Evolutionary conservation across 495 filamentous ascomycete genomes (phyloP).

Genomic region (Monascus purpureus): DNA sequence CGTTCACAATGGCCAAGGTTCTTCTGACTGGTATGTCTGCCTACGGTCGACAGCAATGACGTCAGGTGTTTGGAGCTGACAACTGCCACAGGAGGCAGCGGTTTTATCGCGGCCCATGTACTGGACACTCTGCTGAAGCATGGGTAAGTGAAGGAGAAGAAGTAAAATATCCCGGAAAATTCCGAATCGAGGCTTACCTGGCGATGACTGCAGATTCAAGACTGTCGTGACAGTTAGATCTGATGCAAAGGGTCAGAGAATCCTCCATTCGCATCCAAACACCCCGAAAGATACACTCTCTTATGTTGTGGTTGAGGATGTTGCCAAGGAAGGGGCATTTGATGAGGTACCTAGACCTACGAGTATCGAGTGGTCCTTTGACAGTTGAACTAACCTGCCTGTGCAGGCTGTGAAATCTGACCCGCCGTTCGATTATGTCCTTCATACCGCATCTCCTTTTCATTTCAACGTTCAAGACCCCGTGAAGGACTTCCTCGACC

Average conservation of each 20-base stretch:
- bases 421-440: constrained; percentile 68
- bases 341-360: constrained; percentile 39
- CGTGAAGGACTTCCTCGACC: constrained; percentile 70
- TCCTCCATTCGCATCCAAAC: constrained; percentile 52
- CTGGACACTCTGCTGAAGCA: constrained; percentile 58
- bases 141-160: constrained; percentile 34
- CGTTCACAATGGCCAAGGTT: background rate
- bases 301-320: constrained; percentile 71
- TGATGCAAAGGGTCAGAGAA: constrained; percentile 61
- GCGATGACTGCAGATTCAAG: constrained; percentile 34
- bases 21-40: background rate
- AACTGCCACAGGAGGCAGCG: constrained; percentile 38
- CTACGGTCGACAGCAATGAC: too few species aligned
- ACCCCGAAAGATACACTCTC: constrained; percentile 48
- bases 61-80: constrained; percentile 4
- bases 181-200: too few species aligned
- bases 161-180: too few species aligned
- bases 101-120: constrained; percentile 70
- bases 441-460: constrained; percentile 84
- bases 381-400: too few species aligned
- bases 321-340: constrained; percentile 62
- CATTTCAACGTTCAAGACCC: constrained; percentile 59
- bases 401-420: constrained; percentile 45
- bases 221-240: constrained; percentile 78
- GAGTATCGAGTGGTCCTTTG: too few species aligned